Conservation (phyloP, 768 basidiomycete genomes). For the Leccinellum albellum region DNA sequence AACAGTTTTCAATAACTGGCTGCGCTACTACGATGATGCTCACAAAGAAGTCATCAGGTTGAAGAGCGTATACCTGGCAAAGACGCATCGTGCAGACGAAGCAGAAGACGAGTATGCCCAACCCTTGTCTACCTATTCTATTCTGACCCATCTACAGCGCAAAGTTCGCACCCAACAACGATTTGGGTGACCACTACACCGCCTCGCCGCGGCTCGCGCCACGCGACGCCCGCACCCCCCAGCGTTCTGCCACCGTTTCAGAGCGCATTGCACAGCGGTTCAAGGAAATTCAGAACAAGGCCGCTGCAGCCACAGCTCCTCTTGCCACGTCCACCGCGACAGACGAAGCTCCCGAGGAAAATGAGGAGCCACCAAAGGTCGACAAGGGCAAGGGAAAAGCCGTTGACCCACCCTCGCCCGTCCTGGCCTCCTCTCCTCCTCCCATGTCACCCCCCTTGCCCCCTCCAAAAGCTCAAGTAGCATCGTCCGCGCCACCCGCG, state of each 20-base stretch:
- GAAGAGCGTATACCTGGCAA: constrained; percentile 72
- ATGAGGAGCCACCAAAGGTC: constrained; percentile 44
- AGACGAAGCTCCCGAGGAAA: constrained; percentile 29
- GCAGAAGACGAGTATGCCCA: constrained; percentile 85
- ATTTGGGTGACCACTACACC: constrained; percentile 70
- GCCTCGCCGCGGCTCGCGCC: constrained; percentile 70
- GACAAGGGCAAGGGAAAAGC: constrained; percentile 84
- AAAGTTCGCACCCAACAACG: constrained; percentile 78
- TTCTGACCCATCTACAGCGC: constrained; percentile 46
- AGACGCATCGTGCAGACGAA: constrained; percentile 83
- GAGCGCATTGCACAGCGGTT: constrained; percentile 84
- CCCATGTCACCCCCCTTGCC: constrained; percentile 61
- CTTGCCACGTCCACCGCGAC: constrained; percentile 21
- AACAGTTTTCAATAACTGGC: constrained; percentile 61
- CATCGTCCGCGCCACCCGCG: constrained; percentile 34
- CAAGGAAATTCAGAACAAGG: constrained; percentile 68
- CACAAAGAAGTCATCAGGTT: constrained; percentile 64
- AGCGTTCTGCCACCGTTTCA: constrained; percentile 74
- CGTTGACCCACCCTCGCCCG: constrained; percentile 36
- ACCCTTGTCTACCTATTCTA: background rate
- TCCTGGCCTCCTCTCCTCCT: constrained; percentile 50
- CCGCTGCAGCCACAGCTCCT: constrained; percentile 33
- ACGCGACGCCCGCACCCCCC: constrained; percentile 49
- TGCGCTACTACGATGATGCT: constrained; percentile 66
- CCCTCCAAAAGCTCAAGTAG: constrained; percentile 39